A percentile compares a stretch with the other conserved stretches of the same genome.
These are phyloP conservation scores for Thraustotheca clavata DNA, from an alignment of 352 stramenopile genomes.

Conservation along the genomic window DNA sequence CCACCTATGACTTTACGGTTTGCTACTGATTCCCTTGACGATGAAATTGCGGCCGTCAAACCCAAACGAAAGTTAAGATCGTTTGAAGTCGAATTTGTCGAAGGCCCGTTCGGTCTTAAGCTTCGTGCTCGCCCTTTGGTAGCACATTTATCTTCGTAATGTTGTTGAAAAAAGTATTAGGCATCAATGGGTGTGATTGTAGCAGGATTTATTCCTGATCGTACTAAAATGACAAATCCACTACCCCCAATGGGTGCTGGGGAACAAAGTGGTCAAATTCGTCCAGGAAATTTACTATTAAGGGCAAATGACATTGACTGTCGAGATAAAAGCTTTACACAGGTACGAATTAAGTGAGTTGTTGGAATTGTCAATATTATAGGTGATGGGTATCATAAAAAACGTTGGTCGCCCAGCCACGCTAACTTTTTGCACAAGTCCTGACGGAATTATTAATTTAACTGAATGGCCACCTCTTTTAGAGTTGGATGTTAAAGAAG, in stretches of 20 bases:
- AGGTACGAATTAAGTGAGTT: conserved; percentile 15
- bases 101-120: conserved; percentile 64
- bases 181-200: conserved; percentile 62
- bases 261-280: conserved; percentile 66
- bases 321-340: conserved; percentile 48
- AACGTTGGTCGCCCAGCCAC: conserved; percentile 39
- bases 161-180: not conserved
- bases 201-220: conserved; percentile 54
- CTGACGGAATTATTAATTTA: conserved; percentile 67
- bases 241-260: conserved; percentile 26
- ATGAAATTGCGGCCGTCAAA: conserved; percentile 37
- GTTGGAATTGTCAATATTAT: conserved; percentile 28
- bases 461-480: conserved; percentile 78
- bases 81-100: conserved; percentile 55
- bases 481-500: conserved; percentile 37
- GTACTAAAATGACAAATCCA: conserved; percentile 30
- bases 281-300: conserved; percentile 49
- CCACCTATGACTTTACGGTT: conserved; percentile 58
- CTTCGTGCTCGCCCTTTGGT: conserved; percentile 57
- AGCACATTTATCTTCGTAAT: not conserved
- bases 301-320: conserved; percentile 63
- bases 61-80: conserved; percentile 39
- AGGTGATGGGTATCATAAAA: conserved; percentile 46
- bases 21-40: conserved; percentile 45
- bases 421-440: conserved; percentile 66